Evolutionary conservation across 495 filamentous ascomycete genomes (phyloP).

Genomic region (Oidiodendron maius): DNA sequence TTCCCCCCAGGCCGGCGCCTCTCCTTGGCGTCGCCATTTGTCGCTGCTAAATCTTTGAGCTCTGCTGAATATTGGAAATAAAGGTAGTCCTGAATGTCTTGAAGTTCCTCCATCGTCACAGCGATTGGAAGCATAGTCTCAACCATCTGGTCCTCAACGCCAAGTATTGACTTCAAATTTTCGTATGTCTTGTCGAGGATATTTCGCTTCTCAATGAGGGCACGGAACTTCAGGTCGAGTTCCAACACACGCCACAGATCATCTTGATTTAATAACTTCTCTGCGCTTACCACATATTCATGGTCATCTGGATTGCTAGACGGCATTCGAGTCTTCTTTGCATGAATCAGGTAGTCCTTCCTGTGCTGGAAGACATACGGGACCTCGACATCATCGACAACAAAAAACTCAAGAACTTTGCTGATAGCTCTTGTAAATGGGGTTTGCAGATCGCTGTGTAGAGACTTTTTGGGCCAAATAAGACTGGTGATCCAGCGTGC

Average conservation of each 20-base stretch:
- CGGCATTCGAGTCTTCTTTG: slow-evolving; percentile 59
- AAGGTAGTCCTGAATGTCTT: slow-evolving; percentile 93
- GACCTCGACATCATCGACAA: slow-evolving; percentile 86
- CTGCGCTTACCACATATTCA: slow-evolving; percentile 68
- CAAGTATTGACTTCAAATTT: slow-evolving; percentile 52
- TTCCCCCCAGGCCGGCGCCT: slow-evolving; percentile 78
- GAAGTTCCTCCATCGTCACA: slow-evolving; percentile 82
- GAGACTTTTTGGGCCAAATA: slow-evolving; percentile 76
- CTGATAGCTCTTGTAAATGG: slow-evolving; percentile 83
- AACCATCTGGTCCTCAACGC: slow-evolving; percentile 54
- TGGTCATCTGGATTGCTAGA: slow-evolving; percentile 56
- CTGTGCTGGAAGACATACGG: slow-evolving; percentile 98
- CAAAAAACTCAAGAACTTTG: slow-evolving; percentile 92
- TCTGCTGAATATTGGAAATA: slow-evolving; percentile 88
- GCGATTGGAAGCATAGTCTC: slow-evolving; percentile 76
- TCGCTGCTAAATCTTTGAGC: slow-evolving; percentile 65
- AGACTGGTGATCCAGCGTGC: slow-evolving; percentile 83
- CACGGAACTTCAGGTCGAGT: slow-evolving; percentile 88
- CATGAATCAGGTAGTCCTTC: slow-evolving; percentile 95
- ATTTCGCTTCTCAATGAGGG: slow-evolving; percentile 82
- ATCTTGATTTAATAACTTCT: slow-evolving; percentile 85
- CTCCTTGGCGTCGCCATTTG: slow-evolving; percentile 48
- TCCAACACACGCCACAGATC: slow-evolving; percentile 95
- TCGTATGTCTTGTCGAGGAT: slow-evolving; percentile 72
- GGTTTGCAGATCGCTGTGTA: slow-evolving; percentile 62